These are phyloP conservation scores for Echium plantagineum DNA, from an alignment of 257 asterid genomes.

Conservation along the genomic window DNA sequence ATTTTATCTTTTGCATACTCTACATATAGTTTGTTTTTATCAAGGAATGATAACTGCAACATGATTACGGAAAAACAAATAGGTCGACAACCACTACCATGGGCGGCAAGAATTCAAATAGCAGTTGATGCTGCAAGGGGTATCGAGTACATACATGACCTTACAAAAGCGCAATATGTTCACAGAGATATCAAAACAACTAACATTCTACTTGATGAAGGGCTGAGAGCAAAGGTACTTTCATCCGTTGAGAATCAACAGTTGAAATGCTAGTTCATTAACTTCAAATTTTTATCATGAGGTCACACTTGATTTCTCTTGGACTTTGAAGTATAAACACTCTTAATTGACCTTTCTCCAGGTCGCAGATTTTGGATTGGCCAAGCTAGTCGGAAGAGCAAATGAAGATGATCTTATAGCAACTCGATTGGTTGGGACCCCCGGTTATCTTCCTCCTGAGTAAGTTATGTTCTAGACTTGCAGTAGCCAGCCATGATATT, in stretches of 20 bases:
- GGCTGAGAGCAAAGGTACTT: conserved; percentile 73
- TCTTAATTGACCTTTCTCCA: conserved; percentile 7
- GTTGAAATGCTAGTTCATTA: too few relatives aligned
- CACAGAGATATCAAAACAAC: conserved; percentile 82
- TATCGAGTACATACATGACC: conserved; percentile 81
- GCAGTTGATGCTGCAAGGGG: conserved; percentile 77
- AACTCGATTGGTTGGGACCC: conserved; percentile 77
- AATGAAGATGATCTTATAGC: conserved; percentile 60
- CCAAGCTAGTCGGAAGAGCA: conserved; percentile 65
- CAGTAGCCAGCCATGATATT: not conserved
- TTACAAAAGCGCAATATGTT: conserved; percentile 61
- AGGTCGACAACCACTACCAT: conserved; percentile 73
- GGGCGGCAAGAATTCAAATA: conserved; percentile 76
- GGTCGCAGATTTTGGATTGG: conserved; percentile 91
- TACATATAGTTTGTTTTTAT: not conserved
- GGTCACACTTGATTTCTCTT: too few relatives aligned
- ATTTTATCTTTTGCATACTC: not conserved
- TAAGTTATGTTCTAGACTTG: conserved; percentile 19
- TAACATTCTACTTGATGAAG: conserved; percentile 63
- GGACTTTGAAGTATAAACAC: too few relatives aligned
- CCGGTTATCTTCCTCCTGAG: conserved; percentile 95
- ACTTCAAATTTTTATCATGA: not conserved
- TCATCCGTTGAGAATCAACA: not conserved
- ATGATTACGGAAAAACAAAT: conserved; percentile 7
- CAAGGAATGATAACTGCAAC: not conserved